Conservation (phyloP, 257 asterid species). For the Eustoma russellianum region DNA sequence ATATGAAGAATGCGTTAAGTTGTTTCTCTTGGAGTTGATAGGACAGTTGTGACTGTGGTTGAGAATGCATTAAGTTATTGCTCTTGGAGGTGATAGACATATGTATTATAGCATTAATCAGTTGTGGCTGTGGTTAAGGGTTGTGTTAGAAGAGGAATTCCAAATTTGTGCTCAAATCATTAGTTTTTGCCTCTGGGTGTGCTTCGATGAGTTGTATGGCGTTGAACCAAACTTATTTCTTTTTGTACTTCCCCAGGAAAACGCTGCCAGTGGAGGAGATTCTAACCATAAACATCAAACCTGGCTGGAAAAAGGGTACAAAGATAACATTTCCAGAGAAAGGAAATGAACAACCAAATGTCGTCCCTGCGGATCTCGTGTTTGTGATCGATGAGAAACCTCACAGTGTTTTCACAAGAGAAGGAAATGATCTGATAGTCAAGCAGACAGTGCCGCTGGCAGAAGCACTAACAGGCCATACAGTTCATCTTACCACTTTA, state of each 20-base stretch:
- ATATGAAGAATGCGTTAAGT: no score
- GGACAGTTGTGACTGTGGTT: no score
- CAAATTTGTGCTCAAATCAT: no score
- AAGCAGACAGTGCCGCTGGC: slow-evolving; percentile 46
- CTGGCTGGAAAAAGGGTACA: no score
- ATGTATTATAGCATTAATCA: no score
- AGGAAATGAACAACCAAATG: slow-evolving; percentile 76
- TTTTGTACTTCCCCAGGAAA: slow-evolving; percentile 34
- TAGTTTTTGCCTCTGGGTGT: no score
- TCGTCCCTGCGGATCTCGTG: slow-evolving; percentile 60
- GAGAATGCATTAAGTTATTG: no score
- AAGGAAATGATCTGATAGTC: slow-evolving; percentile 59
- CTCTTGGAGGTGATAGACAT: no score
- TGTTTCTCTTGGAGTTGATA: no score
- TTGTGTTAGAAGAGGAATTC: no score
- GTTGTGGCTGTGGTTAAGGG: no score
- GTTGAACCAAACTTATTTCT: not conserved
- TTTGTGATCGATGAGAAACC: slow-evolving; percentile 86
- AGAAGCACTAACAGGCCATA: slow-evolving; percentile 68
- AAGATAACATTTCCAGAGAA: slow-evolving; percentile 94
- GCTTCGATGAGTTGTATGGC: no score
- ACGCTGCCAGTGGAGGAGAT: slow-evolving; percentile 65
- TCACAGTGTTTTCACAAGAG: slow-evolving; percentile 55
- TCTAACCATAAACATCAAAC: slow-evolving; percentile 56
- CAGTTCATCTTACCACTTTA: slow-evolving; percentile 48